Evolutionary conservation across 352 stramenopile genomes (phyloP), one percentile per base, ranked within the genome.

Genomic region (Albugo laibachii): DNA sequence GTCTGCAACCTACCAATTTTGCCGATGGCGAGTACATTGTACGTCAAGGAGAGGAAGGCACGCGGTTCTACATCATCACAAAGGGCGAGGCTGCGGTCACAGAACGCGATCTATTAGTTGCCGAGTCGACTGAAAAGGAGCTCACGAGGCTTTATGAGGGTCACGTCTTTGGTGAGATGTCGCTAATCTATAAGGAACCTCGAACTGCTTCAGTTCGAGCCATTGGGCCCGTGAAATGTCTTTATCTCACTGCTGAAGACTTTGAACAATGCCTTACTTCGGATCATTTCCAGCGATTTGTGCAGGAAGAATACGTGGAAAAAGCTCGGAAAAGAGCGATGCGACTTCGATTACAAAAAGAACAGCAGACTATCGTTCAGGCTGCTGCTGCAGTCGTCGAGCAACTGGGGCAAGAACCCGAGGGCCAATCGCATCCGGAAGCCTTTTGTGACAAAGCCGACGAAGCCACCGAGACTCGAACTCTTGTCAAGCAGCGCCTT

Each of bases 1-100:
- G 75, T 12, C 66, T 93, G 44, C 66, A 79, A 52, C 77, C 80
- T 13, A 62, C 77, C 21, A 87, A 87, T 47, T 92, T 92, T 31
- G 79, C 59, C 19, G 69, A 89, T 42, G 80, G 80, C 8, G 81
- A 93, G 45, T 89, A 81, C 56, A 91, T 93, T 59, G 76, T 93
- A 15, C 73, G 66, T n/a, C 78, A 93, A 50, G 81, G 81, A 48
- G 79, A 93, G 14, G 69, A 89, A 64, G 80, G 81, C 18, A 80
- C 66, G 41, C 69, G 77, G 21, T 92, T 93, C 36, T 93, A 92
- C 45, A 89, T 93, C 65, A 93, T 93, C 52, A 91, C 78, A 24
- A 64, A 76, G 14, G 81, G 81, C 15, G 80, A 91, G 27, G 81
- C 80, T 1, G 72, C 85, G 34, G 78, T 93, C 15, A 73, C 62